Evolutionary conservation across 371 early-diverging fungal genomes (phyloP).

Genomic region (Actinomucor elegans): DNA sequence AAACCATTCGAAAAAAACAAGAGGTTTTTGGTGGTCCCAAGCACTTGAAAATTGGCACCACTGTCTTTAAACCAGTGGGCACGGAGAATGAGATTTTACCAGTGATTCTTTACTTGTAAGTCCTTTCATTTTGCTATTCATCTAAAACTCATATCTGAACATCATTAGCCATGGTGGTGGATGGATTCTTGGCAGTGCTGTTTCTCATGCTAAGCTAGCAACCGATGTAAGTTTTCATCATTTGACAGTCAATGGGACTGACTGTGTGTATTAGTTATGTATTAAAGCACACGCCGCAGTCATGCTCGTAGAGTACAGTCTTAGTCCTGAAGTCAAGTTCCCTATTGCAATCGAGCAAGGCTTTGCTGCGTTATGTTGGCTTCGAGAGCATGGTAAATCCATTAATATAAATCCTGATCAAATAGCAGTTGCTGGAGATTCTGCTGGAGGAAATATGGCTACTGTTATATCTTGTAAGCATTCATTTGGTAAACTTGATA

Average conservation of each 20-base stretch:
- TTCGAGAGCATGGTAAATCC: slow-evolving; percentile 3
- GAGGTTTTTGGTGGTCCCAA: slow-evolving; percentile 2
- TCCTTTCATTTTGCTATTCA: neutral
- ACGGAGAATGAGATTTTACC: slow-evolving; percentile 13
- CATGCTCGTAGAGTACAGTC: slow-evolving; percentile 18
- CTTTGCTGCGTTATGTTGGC: slow-evolving; percentile 14
- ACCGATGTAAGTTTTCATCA: slow-evolving; percentile 10
- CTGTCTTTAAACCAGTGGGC: slow-evolving; percentile 15
- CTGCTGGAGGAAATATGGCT: slow-evolving; percentile 33
- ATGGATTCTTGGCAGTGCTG: slow-evolving; percentile 9
- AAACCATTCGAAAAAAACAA: slow-evolving; percentile 3
- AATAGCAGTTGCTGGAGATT: slow-evolving; percentile 22
- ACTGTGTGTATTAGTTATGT: neutral
- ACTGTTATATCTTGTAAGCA: slow-evolving; percentile 16
- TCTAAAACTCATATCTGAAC: neutral
- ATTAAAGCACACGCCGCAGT: slow-evolving; percentile 11
- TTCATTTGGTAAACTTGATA: neutral
- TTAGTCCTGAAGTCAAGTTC: slow-evolving; percentile 23
- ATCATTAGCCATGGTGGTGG: slow-evolving; percentile 16
- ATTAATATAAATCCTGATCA: slow-evolving; percentile 11
- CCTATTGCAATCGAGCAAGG: slow-evolving; percentile 19
- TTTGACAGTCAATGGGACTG: neutral
- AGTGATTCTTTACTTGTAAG: slow-evolving; percentile 11
- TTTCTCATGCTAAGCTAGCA: slow-evolving; percentile 11
- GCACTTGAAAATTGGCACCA: slow-evolving; percentile 3